Conservation (phyloP, 2,329 filamentous ascomycete genomes). For the Phialemoniopsis sp. region DNA sequence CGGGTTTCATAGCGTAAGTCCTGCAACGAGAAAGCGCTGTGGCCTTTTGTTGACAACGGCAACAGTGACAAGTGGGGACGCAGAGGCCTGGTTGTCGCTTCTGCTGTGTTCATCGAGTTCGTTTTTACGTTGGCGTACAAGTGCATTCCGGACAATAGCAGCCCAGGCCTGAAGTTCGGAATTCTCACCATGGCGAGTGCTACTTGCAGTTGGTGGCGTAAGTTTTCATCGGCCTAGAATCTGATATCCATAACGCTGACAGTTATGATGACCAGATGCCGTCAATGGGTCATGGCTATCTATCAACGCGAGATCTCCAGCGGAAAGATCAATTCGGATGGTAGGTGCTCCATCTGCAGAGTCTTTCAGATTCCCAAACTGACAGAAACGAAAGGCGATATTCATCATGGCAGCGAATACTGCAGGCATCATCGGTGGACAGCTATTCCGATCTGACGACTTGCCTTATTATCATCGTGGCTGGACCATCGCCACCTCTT, state of each 20-base stretch:
- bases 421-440: conserved; percentile 56
- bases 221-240: conserved; percentile 2
- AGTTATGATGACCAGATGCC: conserved; percentile 12
- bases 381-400: too few relatives aligned
- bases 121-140: conserved; percentile 12
- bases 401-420: conserved; percentile 60
- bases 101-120: conserved; percentile 9
- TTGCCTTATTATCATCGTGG: conserved; percentile 44
- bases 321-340: conserved; percentile 8
- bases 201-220: conserved; percentile 13
- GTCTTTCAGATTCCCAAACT: background rate
- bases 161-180: conserved; percentile 6
- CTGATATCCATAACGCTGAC: background rate
- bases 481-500: conserved; percentile 39
- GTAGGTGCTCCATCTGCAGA: conserved; percentile 1
- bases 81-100: conserved; percentile 7
- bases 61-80: conserved; percentile 9
- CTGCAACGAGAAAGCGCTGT: too few relatives aligned
- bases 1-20: conserved; percentile 5
- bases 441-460: conserved; percentile 53
- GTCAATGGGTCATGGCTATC: conserved; percentile 15
- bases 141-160: conserved; percentile 8
- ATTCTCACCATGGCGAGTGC: conserved; percentile 10
- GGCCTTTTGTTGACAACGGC: too few relatives aligned
- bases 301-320: too few relatives aligned